Percentiles rank a stretch among this genome's conserved stretches.
These are phyloP conservation scores for Aspergillus sp. DNA, from an alignment of 2,329 filamentous ascomycete species.

Conservation along the genomic window DNA sequence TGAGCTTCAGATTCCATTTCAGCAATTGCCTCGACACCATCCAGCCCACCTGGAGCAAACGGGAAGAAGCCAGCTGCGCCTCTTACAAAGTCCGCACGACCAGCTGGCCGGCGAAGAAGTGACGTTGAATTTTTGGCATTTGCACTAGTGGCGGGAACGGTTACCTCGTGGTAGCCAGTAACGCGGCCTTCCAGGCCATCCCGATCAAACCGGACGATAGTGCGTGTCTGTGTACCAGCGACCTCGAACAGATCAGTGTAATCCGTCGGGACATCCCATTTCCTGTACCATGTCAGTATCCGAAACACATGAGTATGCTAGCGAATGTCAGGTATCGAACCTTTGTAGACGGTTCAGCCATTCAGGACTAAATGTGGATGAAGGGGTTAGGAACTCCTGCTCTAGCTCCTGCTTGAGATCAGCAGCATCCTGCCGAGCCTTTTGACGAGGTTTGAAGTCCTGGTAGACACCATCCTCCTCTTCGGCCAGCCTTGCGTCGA, in stretches of 20 bases:
- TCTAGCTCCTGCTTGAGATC: constrained; percentile 72
- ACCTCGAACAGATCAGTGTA: constrained; percentile 83
- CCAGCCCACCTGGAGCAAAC: constrained; percentile 86
- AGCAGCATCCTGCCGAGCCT: constrained; percentile 52
- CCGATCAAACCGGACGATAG: constrained; percentile 87
- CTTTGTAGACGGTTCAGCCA: constrained; percentile 92
- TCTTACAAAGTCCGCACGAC: constrained; percentile 84
- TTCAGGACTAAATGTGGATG: constrained; percentile 73
- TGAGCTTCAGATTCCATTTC: constrained; percentile 75
- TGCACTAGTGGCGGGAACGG: constrained; percentile 81
- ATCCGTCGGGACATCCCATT: constrained; percentile 81
- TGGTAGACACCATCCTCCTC: constrained; percentile 32
- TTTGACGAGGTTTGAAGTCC: constrained; percentile 46
- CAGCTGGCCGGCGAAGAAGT: constrained; percentile 79
- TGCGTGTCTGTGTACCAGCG: constrained; percentile 87
- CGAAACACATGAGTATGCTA: background rate
- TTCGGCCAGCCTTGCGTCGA: constrained; percentile 34
- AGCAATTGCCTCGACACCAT: constrained; percentile 81
- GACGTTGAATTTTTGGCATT: constrained; percentile 96
- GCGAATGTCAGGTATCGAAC: constrained; percentile 38
- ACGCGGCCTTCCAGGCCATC: constrained; percentile 91
- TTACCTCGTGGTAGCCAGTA: constrained; percentile 91
- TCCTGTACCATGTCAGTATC: constrained; percentile 35
- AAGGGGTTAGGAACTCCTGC: constrained; percentile 74
- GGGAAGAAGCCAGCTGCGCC: constrained; percentile 93